These are phyloP conservation scores for Bacterosira constricta DNA, from an alignment of 108 stramenopile genomes.

Conservation along the genomic window DNA sequence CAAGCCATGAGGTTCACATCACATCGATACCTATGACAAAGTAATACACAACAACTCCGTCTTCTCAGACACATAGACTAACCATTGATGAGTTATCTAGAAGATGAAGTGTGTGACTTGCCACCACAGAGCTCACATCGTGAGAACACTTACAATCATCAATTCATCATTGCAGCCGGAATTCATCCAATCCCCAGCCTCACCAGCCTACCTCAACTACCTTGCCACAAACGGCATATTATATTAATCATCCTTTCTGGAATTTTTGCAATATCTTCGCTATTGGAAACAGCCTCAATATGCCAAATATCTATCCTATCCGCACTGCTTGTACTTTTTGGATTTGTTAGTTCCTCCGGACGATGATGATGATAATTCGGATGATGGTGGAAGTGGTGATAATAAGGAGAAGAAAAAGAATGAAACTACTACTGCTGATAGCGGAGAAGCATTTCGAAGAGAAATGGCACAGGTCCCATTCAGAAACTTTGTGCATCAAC, in stretches of 20 bases:
- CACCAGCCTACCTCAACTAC: slow-evolving; percentile 86
- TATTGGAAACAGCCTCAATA: slow-evolving; percentile 86
- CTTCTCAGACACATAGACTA: too few species aligned
- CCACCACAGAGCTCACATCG: too few species aligned
- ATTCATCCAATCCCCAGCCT: slow-evolving; percentile 80
- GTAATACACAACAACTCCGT: too few species aligned
- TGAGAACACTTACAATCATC: neutral
- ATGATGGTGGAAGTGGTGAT: neutral
- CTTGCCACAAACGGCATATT: slow-evolving; percentile 71
- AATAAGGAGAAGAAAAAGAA: neutral
- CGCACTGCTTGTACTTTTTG: slow-evolving; percentile 84
- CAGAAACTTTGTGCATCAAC: slow-evolving; percentile 86
- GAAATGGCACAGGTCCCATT: slow-evolving; percentile 82
- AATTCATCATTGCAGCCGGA: slow-evolving; percentile 35
- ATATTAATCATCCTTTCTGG: slow-evolving; percentile 69
- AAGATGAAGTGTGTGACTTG: too few species aligned
- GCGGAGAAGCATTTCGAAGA: slow-evolving; percentile 65
- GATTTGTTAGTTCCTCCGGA: slow-evolving; percentile 65
- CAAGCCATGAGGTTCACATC: too few species aligned
- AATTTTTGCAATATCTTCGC: slow-evolving; percentile 73
- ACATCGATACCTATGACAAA: too few species aligned
- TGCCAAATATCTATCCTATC: slow-evolving; percentile 73
- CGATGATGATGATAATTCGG: slow-evolving; percentile 4
- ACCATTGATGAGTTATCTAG: too few species aligned
- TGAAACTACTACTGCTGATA: slow-evolving; percentile 13